phyloP scores from a whole-genome alignment of 371 early-diverging fungal genomes.

The Actinomortierella wolfii region DNA sequence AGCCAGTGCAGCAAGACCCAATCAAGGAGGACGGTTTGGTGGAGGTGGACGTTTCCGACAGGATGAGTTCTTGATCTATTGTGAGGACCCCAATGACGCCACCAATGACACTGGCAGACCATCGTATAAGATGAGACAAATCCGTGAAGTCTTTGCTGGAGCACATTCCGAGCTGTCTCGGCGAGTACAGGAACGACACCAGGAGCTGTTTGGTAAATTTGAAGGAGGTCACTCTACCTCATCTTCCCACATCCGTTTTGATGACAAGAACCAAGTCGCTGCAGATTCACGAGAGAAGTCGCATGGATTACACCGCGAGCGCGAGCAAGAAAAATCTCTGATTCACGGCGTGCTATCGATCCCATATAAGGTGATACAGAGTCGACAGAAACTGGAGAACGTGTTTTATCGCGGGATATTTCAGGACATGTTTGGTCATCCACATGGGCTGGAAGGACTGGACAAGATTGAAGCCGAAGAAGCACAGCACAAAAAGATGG shows the following conservation, averaged over 20 bases:
- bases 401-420: slow-evolving; percentile 17
- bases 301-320: slow-evolving; percentile 18
- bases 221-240: not conserved
- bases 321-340: slow-evolving; percentile 16
- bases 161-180: slow-evolving; percentile 18
- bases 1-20: not conserved
- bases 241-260: slow-evolving; percentile 5
- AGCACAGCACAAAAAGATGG: too few species aligned
- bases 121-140: slow-evolving; percentile 29
- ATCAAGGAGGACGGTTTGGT: not conserved
- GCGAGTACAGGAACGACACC: slow-evolving; percentile 14
- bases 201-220: slow-evolving; percentile 12
- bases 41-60: slow-evolving; percentile 30
- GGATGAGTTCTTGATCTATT: slow-evolving; percentile 48
- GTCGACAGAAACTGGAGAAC: slow-evolving; percentile 19
- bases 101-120: slow-evolving; percentile 64
- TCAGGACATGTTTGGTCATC: slow-evolving; percentile 15
- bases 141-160: slow-evolving; percentile 31
- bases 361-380: slow-evolving; percentile 5
- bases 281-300: slow-evolving; percentile 23
- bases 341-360: slow-evolving; percentile 19
- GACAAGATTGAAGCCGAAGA: slow-evolving; percentile 1
- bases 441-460: slow-evolving; percentile 9
- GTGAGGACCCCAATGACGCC: slow-evolving; percentile 66
- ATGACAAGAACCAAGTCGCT: slow-evolving; percentile 15